Conservation (phyloP, 2,329 filamentous ascomycete species). For the Zymoseptoria crescenta region DNA sequence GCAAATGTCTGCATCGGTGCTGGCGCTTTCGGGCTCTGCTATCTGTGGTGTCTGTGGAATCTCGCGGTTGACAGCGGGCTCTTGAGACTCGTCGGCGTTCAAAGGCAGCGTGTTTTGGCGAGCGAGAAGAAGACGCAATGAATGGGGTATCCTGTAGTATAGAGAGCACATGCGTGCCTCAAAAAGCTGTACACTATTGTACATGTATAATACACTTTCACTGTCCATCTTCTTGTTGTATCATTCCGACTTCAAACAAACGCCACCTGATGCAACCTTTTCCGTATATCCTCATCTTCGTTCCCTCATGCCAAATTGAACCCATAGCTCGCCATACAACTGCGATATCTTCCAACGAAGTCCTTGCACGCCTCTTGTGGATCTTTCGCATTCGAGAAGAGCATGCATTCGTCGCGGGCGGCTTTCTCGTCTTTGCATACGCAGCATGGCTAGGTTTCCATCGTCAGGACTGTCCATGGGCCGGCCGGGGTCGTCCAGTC, state of each 20-base stretch:
- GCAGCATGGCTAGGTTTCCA: slow-evolving; percentile 95
- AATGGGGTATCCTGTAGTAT: neutral
- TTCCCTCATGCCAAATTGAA: slow-evolving; percentile 52
- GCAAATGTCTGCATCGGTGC: slow-evolving; percentile 81
- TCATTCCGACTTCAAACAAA: neutral
- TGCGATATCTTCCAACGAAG: slow-evolving; percentile 76
- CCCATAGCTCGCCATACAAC: slow-evolving; percentile 87
- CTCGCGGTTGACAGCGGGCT: slow-evolving; percentile 52
- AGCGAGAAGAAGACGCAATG: slow-evolving; percentile 36
- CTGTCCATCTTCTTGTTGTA: neutral
- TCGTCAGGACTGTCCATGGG: neutral
- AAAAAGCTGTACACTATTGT: slow-evolving; percentile 3
- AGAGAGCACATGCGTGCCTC: neutral
- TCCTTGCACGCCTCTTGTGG: slow-evolving; percentile 76
- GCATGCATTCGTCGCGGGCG: slow-evolving; percentile 94
- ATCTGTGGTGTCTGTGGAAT: slow-evolving; percentile 81
- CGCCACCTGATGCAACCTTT: neutral
- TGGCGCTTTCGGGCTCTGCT: slow-evolving; percentile 76
- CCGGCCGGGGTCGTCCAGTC: neutral
- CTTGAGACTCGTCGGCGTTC: slow-evolving; percentile 14
- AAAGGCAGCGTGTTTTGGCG: slow-evolving; percentile 5
- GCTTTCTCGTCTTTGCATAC: slow-evolving; percentile 96
- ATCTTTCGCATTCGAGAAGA: slow-evolving; percentile 80
- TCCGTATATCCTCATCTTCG: neutral
- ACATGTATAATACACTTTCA: slow-evolving; percentile 2